Evolutionary conservation across 1,284 basidiomycete species (phyloP).

Genomic region (Chiua sp.): DNA sequence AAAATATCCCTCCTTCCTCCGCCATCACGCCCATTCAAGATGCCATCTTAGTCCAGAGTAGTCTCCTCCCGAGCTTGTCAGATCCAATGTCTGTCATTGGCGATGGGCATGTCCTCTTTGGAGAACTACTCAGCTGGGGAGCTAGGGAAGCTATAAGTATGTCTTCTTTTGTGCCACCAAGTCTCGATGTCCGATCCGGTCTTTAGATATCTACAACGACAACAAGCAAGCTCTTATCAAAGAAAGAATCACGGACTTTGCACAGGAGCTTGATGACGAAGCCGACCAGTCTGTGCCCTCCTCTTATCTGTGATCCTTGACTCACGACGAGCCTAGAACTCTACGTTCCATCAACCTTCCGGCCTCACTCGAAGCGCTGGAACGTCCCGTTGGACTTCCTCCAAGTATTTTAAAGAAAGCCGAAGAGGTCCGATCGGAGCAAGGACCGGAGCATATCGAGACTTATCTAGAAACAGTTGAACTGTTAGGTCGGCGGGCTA

Average conservation of each 20-base stretch:
- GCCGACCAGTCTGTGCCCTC: constrained; percentile 60
- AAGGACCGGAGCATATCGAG: constrained; percentile 78
- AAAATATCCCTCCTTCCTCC: constrained; percentile 79
- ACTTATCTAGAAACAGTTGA: constrained; percentile 78
- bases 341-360: constrained; percentile 83
- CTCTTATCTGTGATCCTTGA: neutral
- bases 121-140: constrained; percentile 85
- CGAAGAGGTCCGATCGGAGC: constrained; percentile 82
- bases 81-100: constrained; percentile 62
- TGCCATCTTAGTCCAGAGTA: constrained; percentile 73
- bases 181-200: neutral
- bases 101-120: constrained; percentile 68
- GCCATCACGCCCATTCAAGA: constrained; percentile 72
- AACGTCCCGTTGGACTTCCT: constrained; percentile 87
- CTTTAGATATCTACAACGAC: constrained; percentile 85
- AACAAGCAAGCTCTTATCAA: constrained; percentile 78
- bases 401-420: constrained; percentile 88
- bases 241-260: constrained; percentile 67
- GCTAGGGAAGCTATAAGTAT: constrained; percentile 87
- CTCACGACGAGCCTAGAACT: constrained; percentile 48
- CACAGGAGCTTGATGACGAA: constrained; percentile 70
- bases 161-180: constrained; percentile 30
- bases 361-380: constrained; percentile 86
- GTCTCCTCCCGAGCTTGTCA: constrained; percentile 63
- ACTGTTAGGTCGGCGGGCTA: constrained; percentile 67